phyloP scores from a whole-genome alignment of 352 stramenopile genomes.

The Globisporangium paddicum region DNA sequence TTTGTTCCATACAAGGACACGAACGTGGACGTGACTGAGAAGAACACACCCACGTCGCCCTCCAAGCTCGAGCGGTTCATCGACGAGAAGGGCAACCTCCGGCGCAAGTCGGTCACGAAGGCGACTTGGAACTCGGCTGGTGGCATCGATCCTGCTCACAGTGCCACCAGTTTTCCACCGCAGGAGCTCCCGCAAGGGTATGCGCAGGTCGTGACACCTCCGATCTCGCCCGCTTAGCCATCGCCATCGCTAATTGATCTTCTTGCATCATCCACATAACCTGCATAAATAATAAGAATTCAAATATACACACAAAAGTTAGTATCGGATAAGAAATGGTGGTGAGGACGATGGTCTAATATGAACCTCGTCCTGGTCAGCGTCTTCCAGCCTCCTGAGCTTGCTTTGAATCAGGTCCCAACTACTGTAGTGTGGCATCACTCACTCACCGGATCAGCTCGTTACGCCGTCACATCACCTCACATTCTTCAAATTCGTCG shows the following conservation, averaged over 20 bases:
- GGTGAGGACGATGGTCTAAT: not conserved
- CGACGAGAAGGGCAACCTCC: conserved; percentile 42
- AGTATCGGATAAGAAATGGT: conserved; percentile 3
- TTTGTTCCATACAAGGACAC: conserved; percentile 17
- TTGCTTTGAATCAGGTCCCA: not conserved
- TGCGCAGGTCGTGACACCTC: conserved; percentile 9
- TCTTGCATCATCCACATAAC: not conserved
- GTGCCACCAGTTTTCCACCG: not conserved
- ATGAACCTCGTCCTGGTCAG: not conserved
- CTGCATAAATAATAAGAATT: not conserved
- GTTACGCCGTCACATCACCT: not conserved
- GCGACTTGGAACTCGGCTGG: not conserved
- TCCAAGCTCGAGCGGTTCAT: conserved; percentile 40
- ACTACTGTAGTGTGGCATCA: not conserved
- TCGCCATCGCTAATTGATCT: not conserved
- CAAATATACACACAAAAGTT: not conserved
- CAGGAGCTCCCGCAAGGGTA: not conserved
- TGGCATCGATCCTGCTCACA: not conserved
- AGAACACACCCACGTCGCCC: conserved; percentile 27
- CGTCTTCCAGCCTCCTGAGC: conserved; percentile 1
- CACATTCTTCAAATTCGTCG: not conserved
- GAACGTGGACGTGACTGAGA: conserved; percentile 31
- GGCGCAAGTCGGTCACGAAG: conserved; percentile 16
- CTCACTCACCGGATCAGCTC: not conserved
- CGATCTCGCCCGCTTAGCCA: conserved; percentile 6